Percentiles rank a stretch among this genome's conserved stretches.
phyloP scores from a whole-genome alignment of 2,329 filamentous ascomycete genomes.

The Emergomyces africanus region DNA sequence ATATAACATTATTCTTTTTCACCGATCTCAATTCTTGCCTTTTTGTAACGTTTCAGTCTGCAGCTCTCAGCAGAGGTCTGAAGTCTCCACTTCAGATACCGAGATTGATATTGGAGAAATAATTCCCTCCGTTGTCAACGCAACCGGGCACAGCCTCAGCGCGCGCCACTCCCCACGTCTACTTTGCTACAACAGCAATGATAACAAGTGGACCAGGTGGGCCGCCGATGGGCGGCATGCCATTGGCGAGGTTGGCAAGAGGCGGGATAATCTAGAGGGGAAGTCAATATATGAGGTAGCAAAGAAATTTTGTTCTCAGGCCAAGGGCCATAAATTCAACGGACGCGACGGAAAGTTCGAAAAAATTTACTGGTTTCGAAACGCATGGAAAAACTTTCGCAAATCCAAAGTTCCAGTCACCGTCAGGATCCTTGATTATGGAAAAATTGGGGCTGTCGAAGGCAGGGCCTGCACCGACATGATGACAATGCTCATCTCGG shows the following conservation, averaged over 20 bases:
- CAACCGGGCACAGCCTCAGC: background rate
- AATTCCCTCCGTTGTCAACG: background rate
- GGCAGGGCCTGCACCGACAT: background rate
- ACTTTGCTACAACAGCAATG: background rate
- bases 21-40: too few relatives aligned
- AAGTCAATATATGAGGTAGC: background rate
- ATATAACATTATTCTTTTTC: background rate
- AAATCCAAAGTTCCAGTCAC: background rate
- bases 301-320: background rate
- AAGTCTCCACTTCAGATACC: background rate
- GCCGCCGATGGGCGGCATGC: background rate
- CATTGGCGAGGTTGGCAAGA: background rate
- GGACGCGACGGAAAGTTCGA: background rate
- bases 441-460: background rate
- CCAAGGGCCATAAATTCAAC: background rate
- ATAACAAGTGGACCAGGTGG: background rate
- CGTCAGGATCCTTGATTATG: background rate
- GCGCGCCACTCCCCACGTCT: background rate
- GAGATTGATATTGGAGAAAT: background rate
- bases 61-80: background rate
- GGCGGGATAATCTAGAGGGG: background rate
- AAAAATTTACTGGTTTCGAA: background rate
- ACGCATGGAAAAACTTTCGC: background rate
- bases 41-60: background rate
- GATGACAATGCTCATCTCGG: background rate